Evolutionary conservation across 306 rosid genomes (phyloP), one percentile per base, ranked within the genome.

Genomic region (Lathyrus oleraceus): DNA sequence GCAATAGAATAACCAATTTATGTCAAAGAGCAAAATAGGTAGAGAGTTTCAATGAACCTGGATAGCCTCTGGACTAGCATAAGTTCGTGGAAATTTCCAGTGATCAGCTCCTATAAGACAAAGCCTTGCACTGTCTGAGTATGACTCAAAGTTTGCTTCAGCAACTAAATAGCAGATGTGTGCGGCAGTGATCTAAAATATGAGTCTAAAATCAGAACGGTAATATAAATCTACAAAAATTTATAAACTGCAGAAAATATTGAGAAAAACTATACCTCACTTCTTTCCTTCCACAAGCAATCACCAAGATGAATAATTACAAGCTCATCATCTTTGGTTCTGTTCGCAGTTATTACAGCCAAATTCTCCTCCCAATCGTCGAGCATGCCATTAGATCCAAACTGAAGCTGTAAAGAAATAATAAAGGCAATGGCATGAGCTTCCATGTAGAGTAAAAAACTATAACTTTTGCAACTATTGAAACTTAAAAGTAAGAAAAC

Each of bases 61-160:
- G 74, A 94, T 94, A 74, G 99, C 96, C 78, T 88, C 96, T 54
- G 99, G 99, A 72, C 82, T 83, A 78, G 92, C 89, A 52, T 79
- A 94, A 42, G 99, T 94, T 73, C 99, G 90, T 71, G 99, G 97
- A 70, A 36, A 87, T 81, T 91, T 91, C 99, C 95, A 94, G 76
- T 94, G 99, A 84, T 94, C 99, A 61, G 97, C 84, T 76, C 99
- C 99, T 76, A 94, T 76, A 35, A 94, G 87, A 81, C 99, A 94
- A 20, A 91, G 59, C 68, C 99, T 91, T 44, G 99, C 90, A 79
- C 82, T 83, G 79, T 91, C 99, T 5, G 97, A 87, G 76, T 87
- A 85, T 59, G 92, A 70, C 83, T 91, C 99, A 8, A 94, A 94
- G 80, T 87, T 94, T 44, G 99, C 92, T 77, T 94, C 97, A 4